These are phyloP conservation scores for Papilionanthe hybrid DNA, from an alignment of 116 monocot genomes.

Conservation along the genomic window DNA sequence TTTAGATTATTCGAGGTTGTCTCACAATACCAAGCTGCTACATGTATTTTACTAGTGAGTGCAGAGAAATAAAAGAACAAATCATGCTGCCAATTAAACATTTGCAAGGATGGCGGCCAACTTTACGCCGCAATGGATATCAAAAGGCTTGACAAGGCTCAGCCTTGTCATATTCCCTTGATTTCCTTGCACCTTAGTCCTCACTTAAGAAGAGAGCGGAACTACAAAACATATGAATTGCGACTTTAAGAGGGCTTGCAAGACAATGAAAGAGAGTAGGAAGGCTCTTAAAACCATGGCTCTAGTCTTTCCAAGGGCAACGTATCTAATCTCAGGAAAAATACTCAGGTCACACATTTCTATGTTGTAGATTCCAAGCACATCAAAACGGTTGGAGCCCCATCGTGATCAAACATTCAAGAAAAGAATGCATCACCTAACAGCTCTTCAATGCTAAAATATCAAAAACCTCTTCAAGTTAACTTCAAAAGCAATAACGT, in stretches of 20 bases:
- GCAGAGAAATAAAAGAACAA: no score
- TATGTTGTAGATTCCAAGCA: constrained; percentile 84
- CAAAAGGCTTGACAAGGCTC: no score
- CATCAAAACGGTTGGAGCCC: constrained; percentile 79
- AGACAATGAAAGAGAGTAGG: constrained; percentile 48
- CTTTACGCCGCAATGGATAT: no score
- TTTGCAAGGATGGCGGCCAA: no score
- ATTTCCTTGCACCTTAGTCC: no score
- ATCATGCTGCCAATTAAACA: no score
- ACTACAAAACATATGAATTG: constrained; percentile 22
- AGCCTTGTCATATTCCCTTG: no score
- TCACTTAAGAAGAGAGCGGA: background rate
- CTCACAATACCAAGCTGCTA: no score
- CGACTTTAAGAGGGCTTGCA: constrained; percentile 79
- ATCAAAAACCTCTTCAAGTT: background rate
- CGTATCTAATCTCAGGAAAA: constrained; percentile 85
- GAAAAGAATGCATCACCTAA: constrained; percentile 87
- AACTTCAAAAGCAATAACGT: background rate
- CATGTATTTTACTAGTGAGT: no score
- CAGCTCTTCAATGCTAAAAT: background rate
- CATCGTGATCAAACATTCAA: constrained; percentile 83
- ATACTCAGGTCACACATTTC: constrained; percentile 81
- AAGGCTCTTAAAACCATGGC: constrained; percentile 83
- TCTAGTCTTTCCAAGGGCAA: constrained; percentile 66
- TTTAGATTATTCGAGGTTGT: no score